A percentile compares a stretch with the other conserved stretches of the same genome.
Evolutionary conservation across 2,329 filamentous ascomycete genomes (phyloP).

Genomic region (Hymenoscyphus linearis): DNA sequence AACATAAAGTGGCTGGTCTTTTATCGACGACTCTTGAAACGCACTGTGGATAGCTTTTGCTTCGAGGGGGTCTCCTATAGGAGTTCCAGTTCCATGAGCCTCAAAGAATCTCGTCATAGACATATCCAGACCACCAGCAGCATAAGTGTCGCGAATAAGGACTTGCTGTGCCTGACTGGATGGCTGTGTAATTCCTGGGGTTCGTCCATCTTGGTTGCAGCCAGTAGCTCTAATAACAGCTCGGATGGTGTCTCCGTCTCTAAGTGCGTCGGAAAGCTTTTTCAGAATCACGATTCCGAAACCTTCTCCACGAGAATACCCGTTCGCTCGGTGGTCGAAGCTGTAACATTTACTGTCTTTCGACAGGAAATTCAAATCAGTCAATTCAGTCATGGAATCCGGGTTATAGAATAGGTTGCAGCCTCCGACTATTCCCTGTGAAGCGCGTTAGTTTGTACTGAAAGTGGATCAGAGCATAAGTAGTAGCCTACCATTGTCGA

Average conservation of each 20-base stretch:
- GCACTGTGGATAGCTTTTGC: conserved; percentile 1
- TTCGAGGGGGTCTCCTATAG: conserved; percentile 13
- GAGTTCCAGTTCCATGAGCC: conserved; percentile 14
- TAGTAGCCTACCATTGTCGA: conserved; percentile 27
- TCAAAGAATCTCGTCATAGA: conserved; percentile 8
- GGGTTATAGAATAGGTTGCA: conserved; percentile 48
- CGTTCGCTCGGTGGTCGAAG: conserved; percentile 54
- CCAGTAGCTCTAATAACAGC: conserved; percentile 34
- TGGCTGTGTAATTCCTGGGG: conserved; percentile 48
- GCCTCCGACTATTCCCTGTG: conserved; percentile 47
- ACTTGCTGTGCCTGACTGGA: conserved; percentile 38
- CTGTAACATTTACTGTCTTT: conserved; percentile 40
- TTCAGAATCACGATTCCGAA: conserved; percentile 56
- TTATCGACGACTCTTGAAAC: neutral
- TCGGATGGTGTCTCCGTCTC: conserved; percentile 53
- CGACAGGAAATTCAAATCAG: conserved; percentile 24
- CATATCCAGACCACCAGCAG: conserved; percentile 9
- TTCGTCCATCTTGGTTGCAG: conserved; percentile 51
- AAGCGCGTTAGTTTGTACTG: conserved; percentile 28
- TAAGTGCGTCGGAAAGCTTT: conserved; percentile 49
- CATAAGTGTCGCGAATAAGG: conserved; percentile 13
- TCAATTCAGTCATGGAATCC: conserved; percentile 33
- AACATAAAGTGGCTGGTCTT: conserved; percentile 12
- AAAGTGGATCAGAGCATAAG: neutral
- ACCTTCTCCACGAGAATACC: conserved; percentile 60